phyloP scores from a whole-genome alignment of 768 basidiomycete species.

The Xanthoconium purpureum region DNA sequence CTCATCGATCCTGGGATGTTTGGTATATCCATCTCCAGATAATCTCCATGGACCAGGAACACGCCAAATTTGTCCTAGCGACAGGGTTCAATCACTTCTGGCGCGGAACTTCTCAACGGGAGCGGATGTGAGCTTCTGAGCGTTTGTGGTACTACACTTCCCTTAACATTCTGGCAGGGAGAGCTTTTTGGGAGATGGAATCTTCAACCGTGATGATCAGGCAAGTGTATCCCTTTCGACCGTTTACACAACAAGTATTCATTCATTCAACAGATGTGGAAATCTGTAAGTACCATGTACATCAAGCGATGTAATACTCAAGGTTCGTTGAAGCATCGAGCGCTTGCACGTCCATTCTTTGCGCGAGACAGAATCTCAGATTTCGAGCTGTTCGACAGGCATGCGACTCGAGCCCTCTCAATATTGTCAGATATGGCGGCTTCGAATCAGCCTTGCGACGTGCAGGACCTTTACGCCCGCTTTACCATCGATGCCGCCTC shows the following conservation, averaged over 20 bases:
- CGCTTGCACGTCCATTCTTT: slow-evolving; percentile 70
- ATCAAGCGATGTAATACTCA: slow-evolving; percentile 1
- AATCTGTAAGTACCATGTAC: slow-evolving; percentile 43
- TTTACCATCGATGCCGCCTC: slow-evolving; percentile 72
- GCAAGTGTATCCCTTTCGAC: slow-evolving; percentile 31
- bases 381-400: slow-evolving; percentile 63
- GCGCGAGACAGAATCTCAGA: slow-evolving; percentile 69
- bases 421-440: slow-evolving; percentile 43
- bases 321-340: slow-evolving; percentile 48
- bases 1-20: not conserved
- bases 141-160: not conserved
- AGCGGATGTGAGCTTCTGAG: slow-evolving; percentile 51
- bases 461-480: slow-evolving; percentile 64
- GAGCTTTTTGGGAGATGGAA: slow-evolving; percentile 65
- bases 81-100: slow-evolving; percentile 68
- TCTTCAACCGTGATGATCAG: slow-evolving; percentile 76
- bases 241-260: slow-evolving; percentile 1
- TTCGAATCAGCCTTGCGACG: slow-evolving; percentile 48
- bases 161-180: slow-evolving; percentile 31
- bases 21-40: slow-evolving; percentile 40
- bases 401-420: slow-evolving; percentile 46
- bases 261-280: slow-evolving; percentile 48
- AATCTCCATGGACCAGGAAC: slow-evolving; percentile 72
- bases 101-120: slow-evolving; percentile 61
- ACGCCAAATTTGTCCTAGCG: slow-evolving; percentile 59